Base-by-base conservation (phyloP, 139 green algal species). In the Microglena sp. region DNA sequence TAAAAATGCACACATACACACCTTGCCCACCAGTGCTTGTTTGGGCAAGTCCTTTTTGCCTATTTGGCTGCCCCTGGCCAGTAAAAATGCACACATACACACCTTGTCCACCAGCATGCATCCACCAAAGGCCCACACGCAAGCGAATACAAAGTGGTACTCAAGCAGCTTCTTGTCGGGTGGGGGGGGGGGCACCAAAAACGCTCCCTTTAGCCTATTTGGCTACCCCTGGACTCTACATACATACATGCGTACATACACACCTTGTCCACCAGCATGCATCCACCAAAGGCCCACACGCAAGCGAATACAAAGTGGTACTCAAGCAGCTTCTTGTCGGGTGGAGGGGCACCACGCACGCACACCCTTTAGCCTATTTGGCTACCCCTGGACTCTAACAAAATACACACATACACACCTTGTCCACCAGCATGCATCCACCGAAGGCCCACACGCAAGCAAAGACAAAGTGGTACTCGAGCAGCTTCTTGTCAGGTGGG, bases 401-500 rank as follows among this genome's bases (percentile, higher is more conserved):
- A 8, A 31, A 26, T 6, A 24, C 58, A 18, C 29, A 8, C 4
- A 5, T 4, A n/a, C 60, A 18, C 33, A 73, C 77, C 77, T 90
- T 90, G 78, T 91, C 85, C 22, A 89, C 83, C 32, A 91, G 75
- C 81, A 96, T 84, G 65, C 72, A 84, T 57, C 90, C 87, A n/a
- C 90, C 90, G 74, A 97, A 92, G 2, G 90, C 85, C 90, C 90
- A 97, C 11, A 96, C 61, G 64, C 83, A 94, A 7, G 89, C 84
- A 74, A 92, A 96, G 29, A 97, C 89, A 74, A 97, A 97, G 68
- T 92, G 75, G 71, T 87, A 71, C 77, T 97, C 90, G 59, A 94
- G 62, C 45, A 95, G 70, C 79, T 92, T 89, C 73, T 89, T 88
- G 76, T 95, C 87, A 0, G 80, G 81, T 0, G 78, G 68, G 2